These are phyloP conservation scores for Lolium multiflorum DNA, from an alignment of 176 grass and related monocot genomes.

Conservation along the genomic window DNA sequence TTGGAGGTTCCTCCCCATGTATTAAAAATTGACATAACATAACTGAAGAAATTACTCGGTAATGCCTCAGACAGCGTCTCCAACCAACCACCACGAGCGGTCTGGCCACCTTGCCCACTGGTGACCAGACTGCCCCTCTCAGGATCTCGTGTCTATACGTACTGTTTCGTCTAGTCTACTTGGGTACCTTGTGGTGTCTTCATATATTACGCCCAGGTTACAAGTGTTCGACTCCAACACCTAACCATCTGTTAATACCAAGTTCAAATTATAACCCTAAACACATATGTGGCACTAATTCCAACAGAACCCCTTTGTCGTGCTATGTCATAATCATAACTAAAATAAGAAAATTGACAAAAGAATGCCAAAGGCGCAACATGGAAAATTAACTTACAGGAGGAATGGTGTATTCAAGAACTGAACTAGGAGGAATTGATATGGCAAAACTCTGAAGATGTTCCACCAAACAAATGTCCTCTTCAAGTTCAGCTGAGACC, in stretches of 20 bases:
- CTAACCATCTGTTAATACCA: background rate
- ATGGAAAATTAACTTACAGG: conserved; percentile 67
- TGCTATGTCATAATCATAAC: background rate
- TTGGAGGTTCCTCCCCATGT: background rate
- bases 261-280: background rate
- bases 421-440: conserved; percentile 62
- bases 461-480: conserved; percentile 80
- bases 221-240: background rate
- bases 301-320: background rate
- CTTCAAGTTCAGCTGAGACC: conserved; percentile 77
- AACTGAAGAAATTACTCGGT: background rate
- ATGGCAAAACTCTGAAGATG: conserved; percentile 74
- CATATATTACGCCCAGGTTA: background rate
- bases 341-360: conserved; percentile 23
- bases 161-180: background rate
- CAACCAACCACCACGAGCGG: background rate
- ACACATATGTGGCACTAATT: background rate
- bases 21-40: background rate
- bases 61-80: background rate
- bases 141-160: background rate
- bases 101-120: background rate
- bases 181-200: background rate
- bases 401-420: conserved; percentile 76
- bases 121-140: background rate
- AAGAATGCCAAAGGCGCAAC: conserved; percentile 27